phyloP scores from a whole-genome alignment of 2,329 filamentous ascomycete genomes.

The Penicillium sp. region DNA sequence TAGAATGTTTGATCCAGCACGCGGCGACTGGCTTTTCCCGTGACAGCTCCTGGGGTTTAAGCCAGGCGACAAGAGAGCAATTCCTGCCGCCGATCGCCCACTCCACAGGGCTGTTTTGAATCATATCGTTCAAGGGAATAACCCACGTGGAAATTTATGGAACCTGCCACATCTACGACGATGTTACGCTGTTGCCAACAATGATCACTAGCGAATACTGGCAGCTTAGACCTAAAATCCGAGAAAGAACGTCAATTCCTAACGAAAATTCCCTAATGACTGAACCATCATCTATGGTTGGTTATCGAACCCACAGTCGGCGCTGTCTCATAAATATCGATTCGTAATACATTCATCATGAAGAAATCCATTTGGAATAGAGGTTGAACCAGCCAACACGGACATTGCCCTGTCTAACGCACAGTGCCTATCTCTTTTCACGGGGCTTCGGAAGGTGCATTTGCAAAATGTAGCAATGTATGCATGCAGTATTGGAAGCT shows the following conservation, averaged over 20 bases:
- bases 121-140: neutral
- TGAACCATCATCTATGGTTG: neutral
- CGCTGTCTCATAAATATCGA: neutral
- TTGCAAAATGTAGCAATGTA: neutral
- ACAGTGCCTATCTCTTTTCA: neutral
- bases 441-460: neutral
- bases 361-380: neutral
- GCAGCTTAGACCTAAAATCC: neutral
- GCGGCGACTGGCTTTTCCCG: neutral
- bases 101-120: neutral
- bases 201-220: neutral
- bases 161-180: neutral
- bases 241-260: neutral
- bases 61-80: neutral
- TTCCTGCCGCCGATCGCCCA: neutral
- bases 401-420: neutral
- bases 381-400: neutral
- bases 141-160: neutral
- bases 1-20: slow-evolving; percentile 8
- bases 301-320: neutral
- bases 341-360: slow-evolving; percentile 12
- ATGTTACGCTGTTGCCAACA: neutral
- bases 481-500: neutral
- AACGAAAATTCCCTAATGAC: neutral
- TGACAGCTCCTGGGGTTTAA: neutral